Evolutionary conservation across 2,329 filamentous ascomycete species (phyloP).

Genomic region (Escovopsis weberi): DNA sequence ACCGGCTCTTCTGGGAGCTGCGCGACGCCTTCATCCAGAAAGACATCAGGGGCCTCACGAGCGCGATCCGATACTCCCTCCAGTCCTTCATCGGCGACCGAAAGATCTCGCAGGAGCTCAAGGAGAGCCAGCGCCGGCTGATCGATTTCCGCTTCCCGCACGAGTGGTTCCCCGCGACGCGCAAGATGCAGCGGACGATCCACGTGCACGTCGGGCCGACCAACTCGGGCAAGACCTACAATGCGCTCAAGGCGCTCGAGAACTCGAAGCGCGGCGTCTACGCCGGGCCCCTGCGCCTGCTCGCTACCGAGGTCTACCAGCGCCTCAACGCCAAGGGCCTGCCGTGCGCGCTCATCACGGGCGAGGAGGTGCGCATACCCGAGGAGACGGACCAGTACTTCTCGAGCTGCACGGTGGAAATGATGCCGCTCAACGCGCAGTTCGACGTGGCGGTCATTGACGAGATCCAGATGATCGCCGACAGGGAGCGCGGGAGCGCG

Average conservation of each 20-base stretch:
- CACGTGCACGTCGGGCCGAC: conserved; percentile 93
- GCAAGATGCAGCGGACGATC: conserved; percentile 65
- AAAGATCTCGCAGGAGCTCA: conserved; percentile 40
- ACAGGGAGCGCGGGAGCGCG: conserved; percentile 69
- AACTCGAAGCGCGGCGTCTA: conserved; percentile 66
- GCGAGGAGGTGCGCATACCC: conserved; percentile 70
- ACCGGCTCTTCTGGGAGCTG: conserved; percentile 43
- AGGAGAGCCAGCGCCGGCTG: conserved; percentile 46
- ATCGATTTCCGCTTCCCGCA: conserved; percentile 78
- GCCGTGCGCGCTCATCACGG: conserved; percentile 69
- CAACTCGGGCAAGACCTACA: conserved; percentile 96
- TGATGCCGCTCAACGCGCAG: conserved; percentile 41
- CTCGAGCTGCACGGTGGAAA: conserved; percentile 87
- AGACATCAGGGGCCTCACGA: conserved; percentile 34
- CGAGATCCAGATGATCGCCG: conserved; percentile 95
- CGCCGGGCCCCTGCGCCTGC: conserved; percentile 71
- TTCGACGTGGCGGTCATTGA: conserved; percentile 92
- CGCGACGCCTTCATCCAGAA: conserved; percentile 42
- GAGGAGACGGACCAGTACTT: conserved; percentile 44
- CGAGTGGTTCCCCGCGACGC: conserved; percentile 84
- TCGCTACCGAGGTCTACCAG: conserved; percentile 92
- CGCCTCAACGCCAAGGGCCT: conserved; percentile 67
- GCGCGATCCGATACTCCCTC: conserved; percentile 54
- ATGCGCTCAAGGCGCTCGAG: conserved; percentile 75
- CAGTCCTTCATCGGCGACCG: conserved; percentile 47